A percentile compares a stretch with the other conserved stretches of the same genome.
Evolutionary conservation across 331 rosid genomes (phyloP).

Genomic region (Ulmus americana): DNA sequence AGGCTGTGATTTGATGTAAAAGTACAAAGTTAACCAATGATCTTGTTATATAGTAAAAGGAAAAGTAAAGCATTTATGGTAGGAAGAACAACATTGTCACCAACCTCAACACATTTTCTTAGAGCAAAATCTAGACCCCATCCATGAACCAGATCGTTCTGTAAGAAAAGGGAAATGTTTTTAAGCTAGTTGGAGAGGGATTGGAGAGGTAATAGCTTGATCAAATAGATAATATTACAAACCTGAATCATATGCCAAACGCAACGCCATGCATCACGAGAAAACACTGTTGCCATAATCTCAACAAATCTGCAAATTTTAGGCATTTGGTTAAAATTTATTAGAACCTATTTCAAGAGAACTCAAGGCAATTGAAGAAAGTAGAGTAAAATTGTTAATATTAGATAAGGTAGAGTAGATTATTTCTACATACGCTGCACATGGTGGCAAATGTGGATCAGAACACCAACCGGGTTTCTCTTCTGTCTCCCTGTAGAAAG

Average conservation of each 20-base stretch:
- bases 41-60: neutral
- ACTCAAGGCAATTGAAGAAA: conserved; percentile 6
- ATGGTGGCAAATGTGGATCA: conserved; percentile 68
- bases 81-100: conserved; percentile 8
- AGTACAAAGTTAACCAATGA: conserved; percentile 7
- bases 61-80: neutral
- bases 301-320: conserved; percentile 70
- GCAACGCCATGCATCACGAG: conserved; percentile 86
- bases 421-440: conserved; percentile 69
- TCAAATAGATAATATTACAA: conserved; percentile 1
- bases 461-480: conserved; percentile 76
- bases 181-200: conserved; percentile 7
- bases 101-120: conserved; percentile 68
- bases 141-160: conserved; percentile 94
- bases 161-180: conserved; percentile 1
- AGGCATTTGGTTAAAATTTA: conserved; percentile 9
- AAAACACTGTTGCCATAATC: conserved; percentile 93
- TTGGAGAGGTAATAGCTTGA: conserved; percentile 5
- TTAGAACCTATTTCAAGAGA: conserved; percentile 4
- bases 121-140: conserved; percentile 97
- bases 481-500: conserved; percentile 45
- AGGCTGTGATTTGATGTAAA: conserved; percentile 38
- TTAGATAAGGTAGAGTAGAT: neutral
- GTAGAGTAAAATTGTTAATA: conserved; percentile 6
- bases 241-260: conserved; percentile 97